Base-by-base conservation (phyloP, 2,329 filamentous ascomycete genomes). In the Karstenula rhodostoma region DNA sequence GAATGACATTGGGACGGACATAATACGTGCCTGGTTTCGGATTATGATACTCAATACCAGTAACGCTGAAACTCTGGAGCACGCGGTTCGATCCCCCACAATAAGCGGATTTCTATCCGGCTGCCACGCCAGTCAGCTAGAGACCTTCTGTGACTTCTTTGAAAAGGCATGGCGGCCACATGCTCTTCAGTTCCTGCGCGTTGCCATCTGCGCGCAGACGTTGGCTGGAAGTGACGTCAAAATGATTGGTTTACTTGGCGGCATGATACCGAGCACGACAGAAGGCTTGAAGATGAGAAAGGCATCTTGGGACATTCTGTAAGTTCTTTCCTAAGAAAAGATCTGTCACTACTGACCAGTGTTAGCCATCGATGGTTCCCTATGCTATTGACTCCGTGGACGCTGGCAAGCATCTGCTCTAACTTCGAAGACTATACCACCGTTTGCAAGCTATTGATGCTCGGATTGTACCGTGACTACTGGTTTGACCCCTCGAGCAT, bases 11-110 rank as follows among this genome's bases (percentile, higher is more conserved):
- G 72, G 71, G 0, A 65, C 65, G 1, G 66, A 73, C 2, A 72
- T 75, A 40, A 52, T 73, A 9, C 48, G 71, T 6, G 52, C 70
- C 0, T 73, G 71, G 72, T 73, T 75, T 29, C 60, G 71, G 1
- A 74, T 75, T 35, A 73, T 75, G 70, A 56, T 74, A 1, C 44
- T 74, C 0, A 69, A 75, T 40, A 69, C 73, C 15, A 74, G 72
- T 42, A 71, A 73, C 17, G 68, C 69, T 29, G 52, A 60, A 2
- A 55, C 61, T 0, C 42, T 73, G 0, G 68, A 71, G 42, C 70
- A 67, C 46, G 71, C 70, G 0, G 73, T 68, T 2, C 57, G 64
- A 19, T 69, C 69, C 0, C 64, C 58, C n/a, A 56, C 62, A n/a
- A 73, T 74, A 2, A 35, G 65, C 23, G 66, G 68, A 0, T 74